Conservation (phyloP, 805 yeast species). For the Saccharomyces jurei region DNA sequence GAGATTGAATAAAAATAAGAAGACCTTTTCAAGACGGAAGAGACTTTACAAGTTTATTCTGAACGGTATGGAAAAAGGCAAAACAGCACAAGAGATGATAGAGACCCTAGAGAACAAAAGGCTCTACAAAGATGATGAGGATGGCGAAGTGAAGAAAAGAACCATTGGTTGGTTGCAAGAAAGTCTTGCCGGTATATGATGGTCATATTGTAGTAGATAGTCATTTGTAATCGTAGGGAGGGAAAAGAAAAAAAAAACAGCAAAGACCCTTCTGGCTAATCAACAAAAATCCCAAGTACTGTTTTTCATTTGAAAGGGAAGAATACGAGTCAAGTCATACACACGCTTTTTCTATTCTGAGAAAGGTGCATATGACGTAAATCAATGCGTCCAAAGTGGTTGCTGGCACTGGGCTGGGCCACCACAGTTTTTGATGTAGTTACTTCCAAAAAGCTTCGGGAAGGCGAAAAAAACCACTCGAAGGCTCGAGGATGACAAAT, state of each 20-base stretch:
- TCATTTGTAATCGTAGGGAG: not conserved
- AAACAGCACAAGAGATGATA: slow-evolving; percentile 30
- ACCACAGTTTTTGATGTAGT: not conserved
- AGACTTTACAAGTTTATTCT: slow-evolving; percentile 30
- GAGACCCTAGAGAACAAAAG: slow-evolving; percentile 25
- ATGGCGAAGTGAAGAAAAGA: slow-evolving; percentile 28
- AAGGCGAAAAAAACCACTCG: not conserved
- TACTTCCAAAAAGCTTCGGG: not conserved
- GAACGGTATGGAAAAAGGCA: slow-evolving; percentile 28
- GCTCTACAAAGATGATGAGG: slow-evolving; percentile 25
- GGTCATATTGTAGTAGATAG: not conserved
- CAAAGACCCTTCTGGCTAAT: not conserved
- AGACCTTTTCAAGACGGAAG: slow-evolving; percentile 32
- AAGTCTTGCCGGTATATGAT: slow-evolving; percentile 27
- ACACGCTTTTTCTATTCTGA: not conserved
- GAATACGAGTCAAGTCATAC: not conserved
- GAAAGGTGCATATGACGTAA: not conserved
- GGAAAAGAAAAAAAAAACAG: not conserved
- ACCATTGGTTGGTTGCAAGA: slow-evolving; percentile 34
- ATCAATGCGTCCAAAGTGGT: not conserved
- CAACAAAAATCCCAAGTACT: not conserved
- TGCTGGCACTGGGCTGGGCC: not conserved
- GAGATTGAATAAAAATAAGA: slow-evolving; percentile 33
- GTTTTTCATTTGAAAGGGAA: not conserved
- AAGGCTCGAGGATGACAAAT: not conserved